A percentile compares a stretch with the other conserved stretches of the same genome.
Evolutionary conservation across 129 eudicot species (phyloP).

Genomic region (Cynara cardunculus): DNA sequence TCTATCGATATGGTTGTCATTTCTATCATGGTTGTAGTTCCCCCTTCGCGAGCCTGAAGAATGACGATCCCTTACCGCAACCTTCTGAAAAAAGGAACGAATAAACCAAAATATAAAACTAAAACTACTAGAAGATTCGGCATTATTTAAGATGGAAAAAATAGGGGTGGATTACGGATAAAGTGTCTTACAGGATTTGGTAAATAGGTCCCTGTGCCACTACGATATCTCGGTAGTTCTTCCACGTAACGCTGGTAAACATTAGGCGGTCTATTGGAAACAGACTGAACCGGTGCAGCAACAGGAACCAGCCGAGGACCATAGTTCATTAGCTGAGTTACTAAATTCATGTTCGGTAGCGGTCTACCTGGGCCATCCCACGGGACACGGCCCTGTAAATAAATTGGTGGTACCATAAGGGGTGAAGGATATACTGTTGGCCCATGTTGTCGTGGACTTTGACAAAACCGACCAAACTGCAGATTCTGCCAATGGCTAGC

Average conservation of each 20-base stretch:
- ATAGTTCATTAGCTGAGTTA: conserved; percentile 67
- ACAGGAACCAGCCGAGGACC: conserved; percentile 73
- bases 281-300: conserved; percentile 56
- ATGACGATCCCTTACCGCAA: conserved; percentile 58
- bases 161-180: background rate
- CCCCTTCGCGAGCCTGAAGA: conserved; percentile 71
- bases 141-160: background rate
- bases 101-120: background rate
- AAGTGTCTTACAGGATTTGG: conserved; percentile 76
- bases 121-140: background rate
- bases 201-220: conserved; percentile 91
- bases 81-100: conserved; percentile 44
- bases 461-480: conserved; percentile 80
- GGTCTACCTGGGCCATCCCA: conserved; percentile 91
- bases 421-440: conserved; percentile 67
- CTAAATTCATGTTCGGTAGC: conserved; percentile 46
- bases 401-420: conserved; percentile 69
- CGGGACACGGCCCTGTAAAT: conserved; percentile 79
- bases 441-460: conserved; percentile 50
- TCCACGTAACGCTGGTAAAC: conserved; percentile 66
- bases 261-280: conserved; percentile 55
- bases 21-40: conserved; percentile 63
- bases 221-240: conserved; percentile 80
- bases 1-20: conserved; percentile 65
- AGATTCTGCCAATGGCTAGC: conserved; percentile 90